Evolutionary conservation across 176 grass and related monocot genomes (phyloP), one percentile per base, ranked within the genome.

Genomic region (Secale cereale): DNA sequence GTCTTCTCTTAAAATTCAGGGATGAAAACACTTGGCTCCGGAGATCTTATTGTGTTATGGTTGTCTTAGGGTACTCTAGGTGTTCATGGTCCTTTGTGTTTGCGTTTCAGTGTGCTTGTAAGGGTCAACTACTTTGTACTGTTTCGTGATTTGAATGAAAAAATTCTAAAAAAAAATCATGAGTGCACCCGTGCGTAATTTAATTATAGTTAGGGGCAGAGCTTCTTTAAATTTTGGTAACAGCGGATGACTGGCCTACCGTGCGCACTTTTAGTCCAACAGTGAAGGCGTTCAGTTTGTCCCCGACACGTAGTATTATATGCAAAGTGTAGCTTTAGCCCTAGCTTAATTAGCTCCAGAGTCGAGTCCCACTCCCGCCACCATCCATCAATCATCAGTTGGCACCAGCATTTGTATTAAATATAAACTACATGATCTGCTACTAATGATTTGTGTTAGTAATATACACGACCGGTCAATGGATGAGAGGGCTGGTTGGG

Each of bases 201-300:
- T 32, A 73, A 17, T 85, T 81, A 37, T 80, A 33, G 50, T 77
- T 31, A 61, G 59, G 15, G 27, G 31, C 11, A 10, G 35, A 11
- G 23, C 14, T 57, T 82, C 65, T 27, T 82, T 57, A 19, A 84
- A 80, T 66, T 75, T 28, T n/a, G 39, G 75, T 61, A 64, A 86
- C 83, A 65, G 39, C 64, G 19, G 71, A 72, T 83, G 71, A 82
- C 25, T 82, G 54, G 65, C 35, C 88, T 87, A 83, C 66, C 46
- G 71, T 13, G 43, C 43, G 43, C 37, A 16, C 80, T 74, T 90
- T 79, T 67, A 83, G 78, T 67, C 57, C 45, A 79, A 74, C 79
- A 74, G 33, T 60, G 59, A 78, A 59, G 84, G 67, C 32, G 7
- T 87, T 79, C 66, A 10, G 59, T 68, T 78, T 79, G 84, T 79